These are phyloP conservation scores for Rhizodiscina lignyota DNA, from an alignment of 495 filamentous ascomycete genomes.

Conservation along the genomic window DNA sequence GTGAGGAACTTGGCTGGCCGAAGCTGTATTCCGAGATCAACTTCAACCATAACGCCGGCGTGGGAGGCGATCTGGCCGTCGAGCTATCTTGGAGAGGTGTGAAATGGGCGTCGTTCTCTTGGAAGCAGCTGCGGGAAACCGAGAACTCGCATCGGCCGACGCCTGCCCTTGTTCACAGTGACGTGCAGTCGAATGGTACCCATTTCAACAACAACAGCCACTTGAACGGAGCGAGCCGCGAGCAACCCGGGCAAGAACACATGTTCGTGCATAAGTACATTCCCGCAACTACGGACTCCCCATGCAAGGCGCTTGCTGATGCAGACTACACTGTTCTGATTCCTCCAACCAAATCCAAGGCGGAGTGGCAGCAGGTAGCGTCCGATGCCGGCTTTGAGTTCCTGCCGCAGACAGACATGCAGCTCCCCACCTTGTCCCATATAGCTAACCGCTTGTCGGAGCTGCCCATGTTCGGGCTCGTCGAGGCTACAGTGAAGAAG, in stretches of 20 bases:
- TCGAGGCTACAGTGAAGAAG: background rate
- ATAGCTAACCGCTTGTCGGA: background rate
- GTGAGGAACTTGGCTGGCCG: conserved; percentile 41
- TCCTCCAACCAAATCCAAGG: too few relatives aligned
- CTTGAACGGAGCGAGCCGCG: background rate
- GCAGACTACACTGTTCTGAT: background rate
- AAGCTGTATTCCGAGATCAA: conserved; percentile 32
- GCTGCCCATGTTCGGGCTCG: background rate
- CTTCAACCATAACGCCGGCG: background rate
- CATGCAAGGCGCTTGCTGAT: too few relatives aligned
- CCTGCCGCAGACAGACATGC: background rate
- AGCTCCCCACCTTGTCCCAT: background rate
- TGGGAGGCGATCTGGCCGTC: background rate
- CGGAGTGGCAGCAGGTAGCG: background rate
- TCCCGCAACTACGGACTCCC: background rate
- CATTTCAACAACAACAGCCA: background rate
- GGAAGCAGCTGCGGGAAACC: too few relatives aligned
- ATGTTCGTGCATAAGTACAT: background rate
- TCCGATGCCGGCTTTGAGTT: background rate
- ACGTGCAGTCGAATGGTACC: background rate
- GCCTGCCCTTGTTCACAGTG: too few relatives aligned
- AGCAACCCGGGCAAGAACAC: too few relatives aligned
- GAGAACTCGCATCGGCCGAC: too few relatives aligned
- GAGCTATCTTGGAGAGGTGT: background rate
- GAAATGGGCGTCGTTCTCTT: background rate